Conservation (phyloP, 2,329 filamentous ascomycete genomes). For the Colletotrichum phormii region DNA sequence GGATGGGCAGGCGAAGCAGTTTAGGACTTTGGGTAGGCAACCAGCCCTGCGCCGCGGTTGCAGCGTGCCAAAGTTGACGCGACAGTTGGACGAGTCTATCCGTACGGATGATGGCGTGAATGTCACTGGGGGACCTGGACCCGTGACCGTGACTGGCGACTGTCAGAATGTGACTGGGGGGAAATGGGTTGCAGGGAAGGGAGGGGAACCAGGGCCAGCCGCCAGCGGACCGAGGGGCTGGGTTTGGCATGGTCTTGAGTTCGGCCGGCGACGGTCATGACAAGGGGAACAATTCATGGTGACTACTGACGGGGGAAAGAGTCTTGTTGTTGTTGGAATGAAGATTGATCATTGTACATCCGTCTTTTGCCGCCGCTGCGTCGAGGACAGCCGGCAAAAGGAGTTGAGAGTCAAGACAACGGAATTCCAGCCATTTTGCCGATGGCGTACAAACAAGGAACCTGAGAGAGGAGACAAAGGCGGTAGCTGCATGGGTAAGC, state of each 20-base stretch:
- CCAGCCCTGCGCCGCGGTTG: background rate
- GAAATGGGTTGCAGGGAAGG: background rate
- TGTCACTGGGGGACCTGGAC: background rate
- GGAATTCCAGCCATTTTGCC: conserved; percentile 11
- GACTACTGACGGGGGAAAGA: background rate
- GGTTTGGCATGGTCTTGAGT: conserved; percentile 13
- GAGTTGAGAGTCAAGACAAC: background rate
- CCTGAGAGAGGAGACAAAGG: background rate
- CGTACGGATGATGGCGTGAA: background rate
- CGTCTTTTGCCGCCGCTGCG: too few species aligned
- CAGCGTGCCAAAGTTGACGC: background rate
- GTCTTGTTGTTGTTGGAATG: background rate
- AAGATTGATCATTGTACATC: too few species aligned
- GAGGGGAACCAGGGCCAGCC: background rate
- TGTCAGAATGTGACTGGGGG: background rate
- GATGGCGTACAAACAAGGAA: background rate
- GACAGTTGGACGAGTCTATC: background rate
- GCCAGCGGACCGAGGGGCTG: conserved; percentile 23
- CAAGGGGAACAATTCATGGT: conserved; percentile 29
- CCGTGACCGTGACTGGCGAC: background rate
- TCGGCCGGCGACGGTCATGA: conserved; percentile 2
- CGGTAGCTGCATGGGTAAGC: background rate
- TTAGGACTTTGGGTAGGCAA: background rate
- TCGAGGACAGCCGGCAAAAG: too few species aligned
- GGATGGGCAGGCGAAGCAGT: background rate